Evolutionary conservation across 139 green algal species (phyloP), one percentile per base, ranked within the genome.

Genomic region (Chlamydomonas sp.): DNA sequence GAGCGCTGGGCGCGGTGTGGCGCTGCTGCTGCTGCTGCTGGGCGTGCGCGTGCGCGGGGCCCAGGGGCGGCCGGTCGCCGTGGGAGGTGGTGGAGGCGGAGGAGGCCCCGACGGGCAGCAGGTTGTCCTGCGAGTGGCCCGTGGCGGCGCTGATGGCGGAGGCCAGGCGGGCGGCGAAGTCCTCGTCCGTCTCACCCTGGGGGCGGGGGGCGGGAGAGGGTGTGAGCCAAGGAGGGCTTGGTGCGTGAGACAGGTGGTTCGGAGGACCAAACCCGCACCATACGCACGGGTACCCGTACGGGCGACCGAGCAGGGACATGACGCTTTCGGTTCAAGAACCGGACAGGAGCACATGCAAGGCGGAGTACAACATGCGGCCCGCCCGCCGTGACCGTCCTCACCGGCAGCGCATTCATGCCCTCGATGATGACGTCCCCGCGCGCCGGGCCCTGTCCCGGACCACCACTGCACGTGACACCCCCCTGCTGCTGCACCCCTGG

Each of bases 101-200:
- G 79, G 80, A 57, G 67, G 49, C 62, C 17, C 49, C 9, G 14
- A 31, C 80, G n/a, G 31, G 4, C n/a, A 16, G 1, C 17, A 83
- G 75, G 57, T 49, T 17, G 18, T 63, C 9, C 20, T 79, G 85
- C 0, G 77, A 79, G 18, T 71, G 58, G 10, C 77, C 77, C 2
- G 64, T 79, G 7, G 77, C n/a, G 60, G 60, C 66, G 66, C 67
- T 61, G n/a, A 89, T 72, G 67, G 85, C 77, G 9, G 77, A 85
- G 3, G 85, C 85, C 59, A 89, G 77, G 4, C 85, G 77, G 2
- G 68, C 5, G 0, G 85, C 85, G n/a, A 89, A 89, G 6, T 66
- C 67, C 85, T 85, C 85, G 59, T 89, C 85, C 2, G 67, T 79
- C 68, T 89, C 85, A 20, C 85, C 85, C 83, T 87, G 81, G 9